Percentiles rank a stretch among this genome's conserved stretches.
phyloP scores from a whole-genome alignment of 2,329 filamentous ascomycete genomes.

The Blumeria graminis region DNA sequence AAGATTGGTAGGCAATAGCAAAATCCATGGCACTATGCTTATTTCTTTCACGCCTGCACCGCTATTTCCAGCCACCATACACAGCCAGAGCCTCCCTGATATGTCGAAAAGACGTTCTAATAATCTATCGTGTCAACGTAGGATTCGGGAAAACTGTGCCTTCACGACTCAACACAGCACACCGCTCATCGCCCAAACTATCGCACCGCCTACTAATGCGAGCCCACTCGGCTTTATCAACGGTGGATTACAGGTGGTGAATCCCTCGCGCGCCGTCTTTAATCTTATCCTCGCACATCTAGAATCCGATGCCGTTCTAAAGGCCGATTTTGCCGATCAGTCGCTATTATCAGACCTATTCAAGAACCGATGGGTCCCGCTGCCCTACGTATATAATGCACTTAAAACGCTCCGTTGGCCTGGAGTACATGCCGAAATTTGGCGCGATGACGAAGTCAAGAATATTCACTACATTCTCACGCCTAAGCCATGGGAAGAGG shows the following conservation, averaged over 20 bases:
- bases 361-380: slow-evolving; percentile 27
- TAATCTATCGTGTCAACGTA: slow-evolving; percentile 2
- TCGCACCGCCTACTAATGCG: slow-evolving; percentile 20
- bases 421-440: slow-evolving; percentile 29
- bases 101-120: no score
- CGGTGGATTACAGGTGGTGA: slow-evolving; percentile 31
- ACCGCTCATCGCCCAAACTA: slow-evolving; percentile 23
- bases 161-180: slow-evolving; percentile 28
- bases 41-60: neutral
- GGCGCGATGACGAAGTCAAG: slow-evolving; percentile 32
- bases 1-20: slow-evolving; percentile 30
- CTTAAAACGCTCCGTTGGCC: slow-evolving; percentile 33
- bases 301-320: slow-evolving; percentile 19
- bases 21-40: neutral
- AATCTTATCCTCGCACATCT: slow-evolving; percentile 26
- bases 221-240: slow-evolving; percentile 28
- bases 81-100: no score
- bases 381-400: slow-evolving; percentile 38
- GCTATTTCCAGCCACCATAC: neutral
- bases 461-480: slow-evolving; percentile 36
- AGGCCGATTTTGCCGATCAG: slow-evolving; percentile 35
- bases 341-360: slow-evolving; percentile 31
- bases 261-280: slow-evolving; percentile 25
- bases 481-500: slow-evolving; percentile 36
- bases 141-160: slow-evolving; percentile 29